Percentiles rank a stretch among this genome's conserved stretches.
Evolutionary conservation across 2,329 filamentous ascomycete genomes (phyloP).

Genomic region (Neonectria ditissima): DNA sequence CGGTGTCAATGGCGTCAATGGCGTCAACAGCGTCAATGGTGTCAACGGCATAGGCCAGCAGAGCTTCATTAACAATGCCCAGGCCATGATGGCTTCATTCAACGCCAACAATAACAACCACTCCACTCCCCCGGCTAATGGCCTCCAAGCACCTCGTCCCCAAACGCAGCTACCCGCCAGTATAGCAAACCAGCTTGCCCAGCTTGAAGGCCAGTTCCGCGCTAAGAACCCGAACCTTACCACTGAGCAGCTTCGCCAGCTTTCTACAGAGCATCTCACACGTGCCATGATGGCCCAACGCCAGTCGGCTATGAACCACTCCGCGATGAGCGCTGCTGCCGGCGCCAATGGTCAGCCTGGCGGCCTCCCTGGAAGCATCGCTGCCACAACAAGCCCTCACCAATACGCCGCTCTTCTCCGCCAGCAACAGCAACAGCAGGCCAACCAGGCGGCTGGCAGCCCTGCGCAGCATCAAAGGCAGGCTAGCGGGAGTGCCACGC

Average conservation of each 20-base stretch:
- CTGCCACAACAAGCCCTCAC: slow-evolving; percentile 64
- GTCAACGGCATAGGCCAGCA: slow-evolving; percentile 63
- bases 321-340: slow-evolving; percentile 67
- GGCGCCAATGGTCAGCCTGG: slow-evolving; percentile 61
- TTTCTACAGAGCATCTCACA: slow-evolving; percentile 64
- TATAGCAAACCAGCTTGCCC: slow-evolving; percentile 61
- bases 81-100: slow-evolving; percentile 65
- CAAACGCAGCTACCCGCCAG: slow-evolving; percentile 59
- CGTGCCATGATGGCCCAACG: slow-evolving; percentile 61
- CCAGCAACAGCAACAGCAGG: slow-evolving; percentile 66
- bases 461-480: slow-evolving; percentile 49
- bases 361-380: slow-evolving; percentile 61
- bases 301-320: slow-evolving; percentile 67
- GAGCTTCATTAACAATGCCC: slow-evolving; percentile 64
- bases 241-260: slow-evolving; percentile 61
- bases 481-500: slow-evolving; percentile 55
- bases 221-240: slow-evolving; percentile 64
- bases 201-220: slow-evolving; percentile 65
- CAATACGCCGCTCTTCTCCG: slow-evolving; percentile 70
- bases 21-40: slow-evolving; percentile 48
- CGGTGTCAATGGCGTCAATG: slow-evolving; percentile 41
- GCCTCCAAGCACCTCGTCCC: slow-evolving; percentile 57
- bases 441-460: slow-evolving; percentile 47
- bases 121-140: slow-evolving; percentile 58
- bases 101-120: slow-evolving; percentile 55